Conservation (phyloP, 768 basidiomycete species). For the Lepiota subincarnata region DNA sequence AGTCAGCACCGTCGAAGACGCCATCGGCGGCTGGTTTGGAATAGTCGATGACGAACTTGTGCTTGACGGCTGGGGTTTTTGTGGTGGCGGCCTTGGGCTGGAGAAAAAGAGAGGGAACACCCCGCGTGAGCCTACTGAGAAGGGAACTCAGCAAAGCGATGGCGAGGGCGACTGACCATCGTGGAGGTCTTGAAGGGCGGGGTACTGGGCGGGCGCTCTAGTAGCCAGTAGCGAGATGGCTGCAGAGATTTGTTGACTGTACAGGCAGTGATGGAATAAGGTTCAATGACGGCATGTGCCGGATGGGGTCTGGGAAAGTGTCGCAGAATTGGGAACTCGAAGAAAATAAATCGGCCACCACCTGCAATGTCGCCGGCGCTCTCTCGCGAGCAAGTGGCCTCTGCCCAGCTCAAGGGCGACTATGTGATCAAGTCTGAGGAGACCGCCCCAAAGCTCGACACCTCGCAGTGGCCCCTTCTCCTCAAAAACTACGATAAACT, state of each 20-base stretch:
- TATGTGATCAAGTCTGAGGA: constrained; percentile 80
- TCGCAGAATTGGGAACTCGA: not conserved
- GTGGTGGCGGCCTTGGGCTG: constrained; percentile 59
- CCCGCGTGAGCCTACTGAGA: constrained; percentile 84
- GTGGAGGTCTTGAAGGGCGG: constrained; percentile 29
- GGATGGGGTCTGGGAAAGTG: not conserved
- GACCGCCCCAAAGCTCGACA: constrained; percentile 75
- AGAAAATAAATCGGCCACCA: constrained; percentile 6
- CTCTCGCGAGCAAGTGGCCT: constrained; percentile 65
- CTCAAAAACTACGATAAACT: constrained; percentile 99
- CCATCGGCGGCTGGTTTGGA: constrained; percentile 65
- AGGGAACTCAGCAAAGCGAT: constrained; percentile 85
- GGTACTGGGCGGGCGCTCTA: constrained; percentile 13
- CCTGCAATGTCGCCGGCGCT: constrained; percentile 44
- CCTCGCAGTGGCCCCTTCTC: constrained; percentile 95
- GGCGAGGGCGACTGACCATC: constrained; percentile 68
- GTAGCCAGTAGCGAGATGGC: constrained; percentile 22
- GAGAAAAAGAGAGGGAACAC: constrained; percentile 21
- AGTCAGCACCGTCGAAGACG: constrained; percentile 57
- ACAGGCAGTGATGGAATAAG: constrained; percentile 38
- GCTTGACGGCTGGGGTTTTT: constrained; percentile 54
- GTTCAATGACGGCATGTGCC: constrained; percentile 24
- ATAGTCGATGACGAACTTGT: constrained; percentile 78
- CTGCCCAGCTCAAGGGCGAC: constrained; percentile 71
- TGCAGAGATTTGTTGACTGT: constrained; percentile 40